Base-by-base conservation (phyloP, 179 eudicot species). In the Camellia oleifera region DNA sequence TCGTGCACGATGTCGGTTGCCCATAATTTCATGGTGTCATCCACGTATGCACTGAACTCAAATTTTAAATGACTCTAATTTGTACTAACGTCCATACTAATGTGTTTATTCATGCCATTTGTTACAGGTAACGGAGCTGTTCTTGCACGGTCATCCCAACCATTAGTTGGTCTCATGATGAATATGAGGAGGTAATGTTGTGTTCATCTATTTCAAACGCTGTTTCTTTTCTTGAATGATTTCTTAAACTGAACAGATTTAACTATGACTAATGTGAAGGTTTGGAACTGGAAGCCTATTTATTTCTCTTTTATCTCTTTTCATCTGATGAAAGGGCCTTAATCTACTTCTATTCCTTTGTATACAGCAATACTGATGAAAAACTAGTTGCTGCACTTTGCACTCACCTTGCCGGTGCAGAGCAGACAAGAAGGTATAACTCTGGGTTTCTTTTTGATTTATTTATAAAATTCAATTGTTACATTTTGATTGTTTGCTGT, bases 81-180 rank as follows among this genome's bases (percentile, higher is more conserved):
- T 64, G 44, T 82, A 70, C 62, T 69, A 48, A 40, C 66, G 12
- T 78, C 42, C 71, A 67, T 40, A 8, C 18, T 68, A 20, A 40
- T 56, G 52, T 42, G 14, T 71, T 76, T 60, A 60, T 78, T 65
- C 14, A 4, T 74, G 48, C 74, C 54, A 60, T 75, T 69, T 70
- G 42, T 70, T 72, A 68, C 83, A 97, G 99, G 72, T 62, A 94
- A 87, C 78, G 98, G 98, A 69, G 99, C 99, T 79, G 99, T 97
- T 79, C 91, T 97, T 72, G 99, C 99, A 69, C 92, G 99, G 76
- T 97, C 99, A 73, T 97, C 99, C 45, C 99, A 97, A 85, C 99
- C 99, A 75, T 83, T 97, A 78, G 99, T 97, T 84, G 99, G 99
- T 75, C 91, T 97, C 61, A 94, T 97, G 99, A 96, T 96, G 99